phyloP scores from a whole-genome alignment of 1,139 yeast species.

The Pichia sp. region DNA sequence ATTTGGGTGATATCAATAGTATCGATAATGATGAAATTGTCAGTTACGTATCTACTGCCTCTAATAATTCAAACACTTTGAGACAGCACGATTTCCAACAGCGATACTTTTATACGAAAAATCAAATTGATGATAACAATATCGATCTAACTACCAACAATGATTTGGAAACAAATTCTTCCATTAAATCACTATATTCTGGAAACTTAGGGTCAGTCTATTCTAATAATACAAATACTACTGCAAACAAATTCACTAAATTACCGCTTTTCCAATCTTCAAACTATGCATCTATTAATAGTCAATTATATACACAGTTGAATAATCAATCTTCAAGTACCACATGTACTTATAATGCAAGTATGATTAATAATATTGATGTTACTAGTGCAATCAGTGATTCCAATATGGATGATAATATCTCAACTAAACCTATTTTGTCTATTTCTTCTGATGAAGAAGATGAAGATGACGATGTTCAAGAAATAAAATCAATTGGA shows the following conservation, averaged over 20 bases:
- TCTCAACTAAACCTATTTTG: constrained; percentile 10
- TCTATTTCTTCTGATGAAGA: constrained; percentile 15
- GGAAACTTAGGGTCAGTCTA: constrained; percentile 1
- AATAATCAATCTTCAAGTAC: background rate
- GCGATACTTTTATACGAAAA: constrained; percentile 7
- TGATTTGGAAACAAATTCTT: constrained; percentile 6
- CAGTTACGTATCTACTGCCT: constrained; percentile 6
- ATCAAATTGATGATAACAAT: background rate
- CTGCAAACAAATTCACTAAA: background rate
- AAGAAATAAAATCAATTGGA: background rate
- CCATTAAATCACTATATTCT: constrained; percentile 9
- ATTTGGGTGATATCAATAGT: constrained; percentile 3
- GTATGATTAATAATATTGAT: constrained; percentile 5
- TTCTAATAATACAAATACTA: background rate
- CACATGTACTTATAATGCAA: constrained; percentile 1
- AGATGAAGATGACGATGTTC: constrained; percentile 2
- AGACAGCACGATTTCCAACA: constrained; percentile 6
- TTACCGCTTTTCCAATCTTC: background rate
- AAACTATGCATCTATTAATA: background rate
- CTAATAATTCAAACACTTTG: constrained; percentile 6
- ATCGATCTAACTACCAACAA: background rate
- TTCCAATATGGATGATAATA: constrained; percentile 10
- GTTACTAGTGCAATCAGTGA: constrained; percentile 9
- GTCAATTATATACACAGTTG: background rate
- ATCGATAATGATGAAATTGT: constrained; percentile 9